These are phyloP conservation scores for Ceratocystis eucalypticola DNA, from an alignment of 2,329 filamentous ascomycete genomes.

Conservation along the genomic window DNA sequence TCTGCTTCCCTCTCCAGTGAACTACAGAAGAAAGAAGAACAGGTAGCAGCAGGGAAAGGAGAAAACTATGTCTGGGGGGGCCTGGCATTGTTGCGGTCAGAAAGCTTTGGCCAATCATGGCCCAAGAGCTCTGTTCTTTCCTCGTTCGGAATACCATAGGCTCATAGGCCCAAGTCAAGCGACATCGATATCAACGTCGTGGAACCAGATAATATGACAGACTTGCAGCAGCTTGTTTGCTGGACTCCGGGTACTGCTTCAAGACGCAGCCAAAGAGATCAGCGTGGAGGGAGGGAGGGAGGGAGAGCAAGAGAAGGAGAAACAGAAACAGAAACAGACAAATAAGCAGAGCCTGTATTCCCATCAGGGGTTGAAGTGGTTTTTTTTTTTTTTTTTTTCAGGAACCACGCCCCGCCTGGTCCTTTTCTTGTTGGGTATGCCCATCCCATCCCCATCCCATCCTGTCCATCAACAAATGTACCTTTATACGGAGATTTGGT, in stretches of 20 bases:
- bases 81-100: background rate
- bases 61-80: background rate
- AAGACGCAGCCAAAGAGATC: too few species aligned
- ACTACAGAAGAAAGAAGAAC: background rate
- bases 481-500: slow-evolving; percentile 4
- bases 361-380: slow-evolving; percentile 12
- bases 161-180: too few species aligned
- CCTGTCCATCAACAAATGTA: background rate
- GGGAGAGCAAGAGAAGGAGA: background rate
- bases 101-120: background rate
- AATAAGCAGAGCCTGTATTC: background rate
- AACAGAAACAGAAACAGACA: background rate
- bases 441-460: background rate
- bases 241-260: background rate
- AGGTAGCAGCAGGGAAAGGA: background rate
- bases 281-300: too few species aligned
- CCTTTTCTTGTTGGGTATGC: background rate
- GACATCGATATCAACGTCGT: background rate
- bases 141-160: too few species aligned
- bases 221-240: background rate
- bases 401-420: background rate
- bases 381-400: background rate
- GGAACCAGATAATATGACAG: background rate
- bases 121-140: background rate
- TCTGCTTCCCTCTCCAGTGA: background rate